Evolutionary conservation across 768 basidiomycete species (phyloP), one percentile per base, ranked within the genome.

Genomic region (Amanita pallidorosea): DNA sequence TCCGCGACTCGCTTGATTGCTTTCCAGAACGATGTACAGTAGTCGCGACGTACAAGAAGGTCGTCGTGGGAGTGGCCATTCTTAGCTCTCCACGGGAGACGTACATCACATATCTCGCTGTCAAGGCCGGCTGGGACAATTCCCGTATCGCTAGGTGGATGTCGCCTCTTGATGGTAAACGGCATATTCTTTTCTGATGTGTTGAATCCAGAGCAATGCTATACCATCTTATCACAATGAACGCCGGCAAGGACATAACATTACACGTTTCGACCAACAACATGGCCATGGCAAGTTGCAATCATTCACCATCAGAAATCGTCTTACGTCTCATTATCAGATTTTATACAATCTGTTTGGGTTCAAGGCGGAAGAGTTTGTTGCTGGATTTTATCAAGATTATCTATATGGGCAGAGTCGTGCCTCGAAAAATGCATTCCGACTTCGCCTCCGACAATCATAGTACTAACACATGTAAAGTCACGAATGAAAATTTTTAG

Each of bases 291-390:
- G 85, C 85, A 57, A 40, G 66, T 59, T 35, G 4, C 13, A 34
- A n/a, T 58, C 27, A 1, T 45, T 45, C 7, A 11, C 11, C 17
- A 13, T 17, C 1, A 31, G 17, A 1, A 31, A 20, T 34, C 20
- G 29, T 15, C 22, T n/a, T 6, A 44, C 23, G 37, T 38, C 40
- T 33, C 4, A 27, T 31, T 11, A 33, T 46, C 23, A 88, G 87
- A 66, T 89, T 4, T 63, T 91, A 15, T 91, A 90, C 65, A 90
- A 91, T 55, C 81, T 80, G 45, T 89, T 91, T 57, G 88, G 88
- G 23, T 89, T 91, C 73, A 90, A 91, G 57, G 84, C 85, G 0
- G 88, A 90, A 65, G 86, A 85, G 60, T 89, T 89, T 53, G 73
- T 90, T 18, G 79, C 77, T 18, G 85, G 84, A 17, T 90, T 91